Conservation (phyloP, 305 asterid genomes). For the Euphrasia arctica region DNA sequence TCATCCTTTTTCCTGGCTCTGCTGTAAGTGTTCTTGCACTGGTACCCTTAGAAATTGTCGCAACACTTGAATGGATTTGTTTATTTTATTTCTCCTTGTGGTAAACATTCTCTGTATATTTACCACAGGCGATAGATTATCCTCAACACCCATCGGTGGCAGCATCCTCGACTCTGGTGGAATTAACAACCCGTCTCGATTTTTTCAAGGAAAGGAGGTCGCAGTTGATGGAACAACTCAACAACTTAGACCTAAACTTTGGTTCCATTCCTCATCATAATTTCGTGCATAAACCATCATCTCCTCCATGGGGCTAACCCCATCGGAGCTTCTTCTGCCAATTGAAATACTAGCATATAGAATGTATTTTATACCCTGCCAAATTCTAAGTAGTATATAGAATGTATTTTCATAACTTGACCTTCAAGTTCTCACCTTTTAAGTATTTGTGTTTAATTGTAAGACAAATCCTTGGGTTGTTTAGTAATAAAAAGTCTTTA, state of each 20-base stretch:
- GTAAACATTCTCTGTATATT: not conserved
- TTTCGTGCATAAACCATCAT: conserved; percentile 61
- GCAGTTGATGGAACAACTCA: conserved; percentile 96
- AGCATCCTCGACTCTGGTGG: conserved; percentile 84
- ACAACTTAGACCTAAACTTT: conserved; percentile 70
- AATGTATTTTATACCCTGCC: conserved; percentile 39
- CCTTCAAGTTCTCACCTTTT: conserved; percentile 11
- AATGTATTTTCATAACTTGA: conserved; percentile 20
- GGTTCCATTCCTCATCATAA: conserved; percentile 68
- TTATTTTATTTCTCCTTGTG: not conserved
- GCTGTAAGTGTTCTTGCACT: not conserved
- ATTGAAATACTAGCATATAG: conserved; percentile 29
- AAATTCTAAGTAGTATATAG: conserved; percentile 29
- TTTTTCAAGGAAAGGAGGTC: conserved; percentile 96
- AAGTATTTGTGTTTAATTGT: not conserved
- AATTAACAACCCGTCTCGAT: conserved; percentile 85
- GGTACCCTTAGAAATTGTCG: not conserved
- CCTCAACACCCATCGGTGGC: conserved; percentile 58
- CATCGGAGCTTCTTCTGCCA: conserved; percentile 1
- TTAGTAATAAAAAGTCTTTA: too few species aligned
- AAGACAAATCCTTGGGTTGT: too few species aligned
- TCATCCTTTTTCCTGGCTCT: not conserved
- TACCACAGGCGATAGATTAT: conserved; percentile 56
- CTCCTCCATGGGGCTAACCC: conserved; percentile 80
- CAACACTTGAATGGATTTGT: not conserved